Evolutionary conservation across 2,329 filamentous ascomycete species (phyloP), one percentile per base, ranked within the genome.

Genomic region (Alternaria triticimaculans): DNA sequence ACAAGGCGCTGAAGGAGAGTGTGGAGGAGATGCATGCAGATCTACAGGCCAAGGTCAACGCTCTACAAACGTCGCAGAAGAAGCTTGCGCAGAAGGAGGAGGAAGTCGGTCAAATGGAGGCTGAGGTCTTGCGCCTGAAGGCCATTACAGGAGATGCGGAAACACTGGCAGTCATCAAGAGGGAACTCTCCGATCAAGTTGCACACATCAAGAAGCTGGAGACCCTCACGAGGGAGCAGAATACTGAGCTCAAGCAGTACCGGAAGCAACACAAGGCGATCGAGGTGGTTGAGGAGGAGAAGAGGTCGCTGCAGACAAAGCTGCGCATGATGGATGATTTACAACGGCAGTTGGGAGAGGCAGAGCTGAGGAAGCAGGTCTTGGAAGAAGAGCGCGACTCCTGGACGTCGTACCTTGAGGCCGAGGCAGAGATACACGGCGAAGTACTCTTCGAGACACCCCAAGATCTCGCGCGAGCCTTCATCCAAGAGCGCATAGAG

Each of bases 261-360:
- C 90, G 94, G 14, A 92, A 94, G 69, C 82, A 91, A 4, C 90
- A 94, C 78, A 95, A 92, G 80, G 93, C 92, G n/a, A 90, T 97
- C 2, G 93, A 97, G 75, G 88, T 99, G 3, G 92, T 98, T 0
- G 94, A 99, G 77, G 96, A 99, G 78, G 94, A 99, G 82, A 98
- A 98, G 84, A 87, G 92, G 65, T 88, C 89, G 0, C 82, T 99
- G 21, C 91, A 96, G 78, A 89, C 90, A 30, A 93, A 89, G 74
- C 79, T 99, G 2, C 89, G 93, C 64, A 84, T 91, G 41, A 90
- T 95, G 79, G 89, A 92, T 61, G 85, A 88, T 12, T 75, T 97
- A 10, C 89, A 96, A 73, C 85, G 87, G 26, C 92, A 97, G 75
- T 84, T 98, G 12, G 86, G 88, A 10, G 95, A 97, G 76, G 88